phyloP scores from a whole-genome alignment of 768 basidiomycete genomes.

The Pilatotrama ljubarskyi region DNA sequence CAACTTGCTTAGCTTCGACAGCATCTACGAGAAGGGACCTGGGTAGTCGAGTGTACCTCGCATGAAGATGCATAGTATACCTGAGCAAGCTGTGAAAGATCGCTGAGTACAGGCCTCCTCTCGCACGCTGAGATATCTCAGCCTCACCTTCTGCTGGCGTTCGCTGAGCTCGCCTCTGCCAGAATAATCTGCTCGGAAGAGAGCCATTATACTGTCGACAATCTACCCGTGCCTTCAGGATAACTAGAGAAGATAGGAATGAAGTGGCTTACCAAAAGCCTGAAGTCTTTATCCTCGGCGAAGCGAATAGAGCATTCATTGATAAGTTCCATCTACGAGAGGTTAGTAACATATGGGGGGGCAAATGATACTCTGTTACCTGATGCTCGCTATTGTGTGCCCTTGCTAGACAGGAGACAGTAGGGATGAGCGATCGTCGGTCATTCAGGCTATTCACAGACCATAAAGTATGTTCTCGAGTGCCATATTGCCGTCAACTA shows the following conservation, averaged over 20 bases:
- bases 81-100: conserved; percentile 70
- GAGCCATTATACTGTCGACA: conserved; percentile 95
- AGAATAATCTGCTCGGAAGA: conserved; percentile 92
- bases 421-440: not conserved
- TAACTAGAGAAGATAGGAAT: not conserved
- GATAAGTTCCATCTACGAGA: conserved; percentile 80
- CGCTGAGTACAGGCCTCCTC: not conserved
- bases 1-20: conserved; percentile 87
- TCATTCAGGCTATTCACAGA: conserved; percentile 26
- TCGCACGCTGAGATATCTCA: not conserved
- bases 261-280: conserved; percentile 54
- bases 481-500: conserved; percentile 82
- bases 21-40: conserved; percentile 53
- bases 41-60: not conserved
- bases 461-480: conserved; percentile 93
- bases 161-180: conserved; percentile 94
- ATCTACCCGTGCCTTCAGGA: conserved; percentile 59
- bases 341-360: conserved; percentile 5
- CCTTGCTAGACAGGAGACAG: conserved; percentile 51
- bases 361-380: conserved; percentile 38
- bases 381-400: conserved; percentile 94
- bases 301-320: conserved; percentile 87
- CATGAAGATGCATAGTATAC: conserved; percentile 36
- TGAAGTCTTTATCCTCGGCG: conserved; percentile 85
- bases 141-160: conserved; percentile 80